Evolutionary conservation across 2,329 filamentous ascomycete genomes (phyloP), one percentile per base, ranked within the genome.

Genomic region (Nemania diffusa): DNA sequence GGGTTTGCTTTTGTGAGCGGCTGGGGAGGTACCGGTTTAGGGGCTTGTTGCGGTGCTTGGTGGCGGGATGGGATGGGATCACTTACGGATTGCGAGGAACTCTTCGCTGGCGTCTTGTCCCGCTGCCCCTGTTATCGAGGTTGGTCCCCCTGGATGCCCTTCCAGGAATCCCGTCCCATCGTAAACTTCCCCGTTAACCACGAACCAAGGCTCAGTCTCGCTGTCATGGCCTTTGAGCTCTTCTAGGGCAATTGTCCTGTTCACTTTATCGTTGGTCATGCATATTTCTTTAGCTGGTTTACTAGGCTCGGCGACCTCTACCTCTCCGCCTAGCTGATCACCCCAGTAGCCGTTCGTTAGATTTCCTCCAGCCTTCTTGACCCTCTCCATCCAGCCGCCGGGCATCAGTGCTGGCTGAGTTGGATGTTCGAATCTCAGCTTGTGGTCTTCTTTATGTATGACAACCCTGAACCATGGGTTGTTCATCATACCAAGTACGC

Each of bases 401-500:
- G 91, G 85, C 71, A 90, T 90, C 42, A 93, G 79, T 0, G 90
- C 90, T 6, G 94, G 92, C 70, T 94, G 91, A 2, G 93, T 97
- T 0, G 94, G 94, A 73, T 97, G 94, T 78, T 97, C 94, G 72
- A 97, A 97, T 5, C 88, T 85, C 48, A 97, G 80, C 7, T 76
- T 79, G 17, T 87, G 83, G 0, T 83, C 84, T 67, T 94, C 90
- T 63, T 89, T 90, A 59, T 88, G 87, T 62, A 97, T 91, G 1
- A 90, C 88, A 0, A 97, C 87, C 5, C 94, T 86, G 78, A 91
- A 97, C 94, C 94, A 97, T 0, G 93, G 92, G 73, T 97, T 97
- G 80, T 97, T 97, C 94, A 97, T 97, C 94, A 97, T 97, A 0
- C 94, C 94, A 44, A 97, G 82, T 1, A 97, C 93, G 67, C 89